A percentile compares a stretch with the other conserved stretches of the same genome.
Evolutionary conservation across 106 monocot species (phyloP).

Genomic region (Dioscorea zingiberensis): DNA sequence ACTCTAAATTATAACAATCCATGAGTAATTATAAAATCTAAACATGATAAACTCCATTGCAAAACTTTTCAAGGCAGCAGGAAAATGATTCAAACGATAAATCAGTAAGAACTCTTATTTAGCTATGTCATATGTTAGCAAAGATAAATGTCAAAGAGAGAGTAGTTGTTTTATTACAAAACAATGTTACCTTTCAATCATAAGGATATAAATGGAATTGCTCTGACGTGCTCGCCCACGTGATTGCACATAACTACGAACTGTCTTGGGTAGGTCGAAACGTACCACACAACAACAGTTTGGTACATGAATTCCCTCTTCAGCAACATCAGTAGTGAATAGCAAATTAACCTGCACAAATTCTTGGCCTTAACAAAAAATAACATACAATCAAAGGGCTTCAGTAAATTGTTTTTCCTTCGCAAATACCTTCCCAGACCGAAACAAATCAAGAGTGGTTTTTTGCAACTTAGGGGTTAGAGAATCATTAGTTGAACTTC

Average conservation of each 20-base stretch:
- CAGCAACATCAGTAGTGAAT: conserved; percentile 86
- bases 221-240: conserved; percentile 53
- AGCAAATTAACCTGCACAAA: conserved; percentile 70
- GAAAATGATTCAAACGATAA: no score
- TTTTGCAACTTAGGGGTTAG: conserved; percentile 54
- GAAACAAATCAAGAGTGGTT: conserved; percentile 61
- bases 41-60: no score
- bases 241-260: conserved; percentile 83
- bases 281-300: conserved; percentile 82
- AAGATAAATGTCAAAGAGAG: no score
- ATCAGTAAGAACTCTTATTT: no score
- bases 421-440: conserved; percentile 59
- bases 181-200: conserved; percentile 67
- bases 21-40: no score
- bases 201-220: conserved; percentile 64
- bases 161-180: no score
- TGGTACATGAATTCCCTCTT: conserved; percentile 74
- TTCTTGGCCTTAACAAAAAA: no score
- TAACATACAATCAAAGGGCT: no score
- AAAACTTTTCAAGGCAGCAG: no score
- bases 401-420: no score
- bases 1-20: no score
- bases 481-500: conserved; percentile 58
- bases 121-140: no score
- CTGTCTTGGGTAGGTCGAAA: conserved; percentile 86